phyloP scores from a whole-genome alignment of 2,329 filamentous ascomycete genomes.

The Cladosporium oxysporum region DNA sequence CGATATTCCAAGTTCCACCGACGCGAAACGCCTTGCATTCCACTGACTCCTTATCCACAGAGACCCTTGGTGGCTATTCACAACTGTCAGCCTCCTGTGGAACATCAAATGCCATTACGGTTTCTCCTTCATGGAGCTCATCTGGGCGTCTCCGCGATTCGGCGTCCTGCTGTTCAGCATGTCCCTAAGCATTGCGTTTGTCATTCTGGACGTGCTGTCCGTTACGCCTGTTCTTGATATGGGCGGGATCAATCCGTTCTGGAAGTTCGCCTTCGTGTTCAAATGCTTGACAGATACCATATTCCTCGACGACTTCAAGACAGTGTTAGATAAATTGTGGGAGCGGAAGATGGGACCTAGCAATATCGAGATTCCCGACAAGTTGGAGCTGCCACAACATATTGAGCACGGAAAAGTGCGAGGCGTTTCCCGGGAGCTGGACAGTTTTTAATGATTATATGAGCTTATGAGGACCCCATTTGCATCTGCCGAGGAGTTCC shows the following conservation, averaged over 20 bases:
- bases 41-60: not conserved
- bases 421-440: not conserved
- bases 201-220: constrained; percentile 1
- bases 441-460: not conserved
- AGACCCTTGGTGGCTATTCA: constrained; percentile 11
- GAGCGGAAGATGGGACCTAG: constrained; percentile 1
- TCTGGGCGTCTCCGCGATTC: constrained; percentile 2
- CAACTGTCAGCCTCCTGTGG: constrained; percentile 7
- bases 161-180: constrained; percentile 6
- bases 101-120: constrained; percentile 10
- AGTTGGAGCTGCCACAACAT: not conserved
- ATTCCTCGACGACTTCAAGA: constrained; percentile 8
- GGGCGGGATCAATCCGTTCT: constrained; percentile 8
- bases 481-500: too few species aligned
- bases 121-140: constrained; percentile 2
- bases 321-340: constrained; percentile 5
- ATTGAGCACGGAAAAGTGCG: not conserved
- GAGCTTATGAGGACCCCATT: not conserved
- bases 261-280: constrained; percentile 10
- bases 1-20: not conserved
- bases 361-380: not conserved
- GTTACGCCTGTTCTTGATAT: constrained; percentile 2
- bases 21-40: too few species aligned
- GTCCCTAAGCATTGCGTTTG: constrained; percentile 4
- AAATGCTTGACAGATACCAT: constrained; percentile 12